Evolutionary conservation across 1,284 basidiomycete species (phyloP), one percentile per base, ranked within the genome.

Genomic region (Microbotryum saponariae): DNA sequence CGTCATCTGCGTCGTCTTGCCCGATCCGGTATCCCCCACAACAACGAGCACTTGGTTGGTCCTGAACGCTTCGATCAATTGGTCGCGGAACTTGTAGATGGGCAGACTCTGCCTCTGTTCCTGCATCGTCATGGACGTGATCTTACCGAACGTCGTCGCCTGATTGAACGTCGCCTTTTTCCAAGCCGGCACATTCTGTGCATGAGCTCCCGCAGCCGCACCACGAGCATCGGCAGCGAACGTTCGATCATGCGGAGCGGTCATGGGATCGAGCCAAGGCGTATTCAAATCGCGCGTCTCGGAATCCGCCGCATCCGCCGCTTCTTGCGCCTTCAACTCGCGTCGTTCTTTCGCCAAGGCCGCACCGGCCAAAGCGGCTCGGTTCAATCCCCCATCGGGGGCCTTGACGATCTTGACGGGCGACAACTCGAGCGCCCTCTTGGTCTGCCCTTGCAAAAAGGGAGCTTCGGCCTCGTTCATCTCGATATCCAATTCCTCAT

Each of bases 251-350:
- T 81, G 75, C 14, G 88, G 85, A 70, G 87, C 87, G 8, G 94
- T 89, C 91, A 97, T 97, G 10, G 96, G 96, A 76, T 99, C 96
- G 42, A 97, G 81, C 96, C 96, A 98, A 9, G 92, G 92, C 33
- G 90, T 86, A 67, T 84, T 91, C 76, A 97, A 89, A 77, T 98
- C 93, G 37, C 89, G 84, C 37, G 90, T 84, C 75, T 98, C 87
- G 0, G 91, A 89, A 74, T 98, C 96, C 0, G 90, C 94, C 71
- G 88, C 79, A 63, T 98, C 96, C 73, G 97, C 94, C 16, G 83
- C 86, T 74, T 98, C 93, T 74, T 97, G 89, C 72, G 96, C 91
- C 62, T 91, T 83, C 57, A 98, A 77, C 75, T 99, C 96, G 51
- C 91, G 82, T 55, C 96, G 83, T 76, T 99, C 96, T 76, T 97